Percentiles rank a stretch among this genome's conserved stretches.
These are phyloP conservation scores for Xerocomellus amylosporus DNA, from an alignment of 768 basidiomycete species.

Conservation along the genomic window DNA sequence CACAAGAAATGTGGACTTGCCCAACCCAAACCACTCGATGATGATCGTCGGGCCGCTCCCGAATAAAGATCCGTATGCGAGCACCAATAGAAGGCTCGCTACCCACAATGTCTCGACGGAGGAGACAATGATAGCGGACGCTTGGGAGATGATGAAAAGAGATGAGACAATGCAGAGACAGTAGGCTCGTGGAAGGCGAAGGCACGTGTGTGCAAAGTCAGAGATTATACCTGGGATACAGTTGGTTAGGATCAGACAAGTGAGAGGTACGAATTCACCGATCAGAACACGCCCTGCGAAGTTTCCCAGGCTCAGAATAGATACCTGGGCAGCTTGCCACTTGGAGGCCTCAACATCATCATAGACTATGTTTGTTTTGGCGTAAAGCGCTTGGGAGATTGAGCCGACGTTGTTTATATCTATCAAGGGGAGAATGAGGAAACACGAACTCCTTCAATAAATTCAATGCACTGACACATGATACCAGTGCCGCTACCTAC, in stretches of 20 bases:
- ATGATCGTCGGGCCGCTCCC: slow-evolving; percentile 72
- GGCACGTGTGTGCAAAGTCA: slow-evolving; percentile 58
- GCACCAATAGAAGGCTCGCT: slow-evolving; percentile 32
- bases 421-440: slow-evolving; percentile 24
- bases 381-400: slow-evolving; percentile 66
- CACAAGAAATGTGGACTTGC: slow-evolving; percentile 43
- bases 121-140: slow-evolving; percentile 53
- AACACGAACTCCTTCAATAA: too few species aligned
- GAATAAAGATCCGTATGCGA: slow-evolving; percentile 71
- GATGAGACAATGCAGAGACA: slow-evolving; percentile 64
- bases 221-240: slow-evolving; percentile 56
- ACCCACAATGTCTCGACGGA: slow-evolving; percentile 63
- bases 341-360: slow-evolving; percentile 64
- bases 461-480: slow-evolving; percentile 53
- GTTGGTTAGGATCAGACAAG: neutral
- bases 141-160: slow-evolving; percentile 71
- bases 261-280: slow-evolving; percentile 39
- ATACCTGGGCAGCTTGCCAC: slow-evolving; percentile 86
- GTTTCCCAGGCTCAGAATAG: slow-evolving; percentile 77
- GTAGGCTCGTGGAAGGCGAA: slow-evolving; percentile 62
- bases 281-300: slow-evolving; percentile 75
- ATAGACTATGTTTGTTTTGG: slow-evolving; percentile 56
- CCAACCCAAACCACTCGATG: slow-evolving; percentile 87
- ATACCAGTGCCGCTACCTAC: slow-evolving; percentile 71
- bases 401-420: slow-evolving; percentile 88